Percentiles rank a stretch among this genome's conserved stretches.
These are phyloP conservation scores for Rhodamnia argentea DNA, from an alignment of 345 rosid genomes.

Conservation along the genomic window DNA sequence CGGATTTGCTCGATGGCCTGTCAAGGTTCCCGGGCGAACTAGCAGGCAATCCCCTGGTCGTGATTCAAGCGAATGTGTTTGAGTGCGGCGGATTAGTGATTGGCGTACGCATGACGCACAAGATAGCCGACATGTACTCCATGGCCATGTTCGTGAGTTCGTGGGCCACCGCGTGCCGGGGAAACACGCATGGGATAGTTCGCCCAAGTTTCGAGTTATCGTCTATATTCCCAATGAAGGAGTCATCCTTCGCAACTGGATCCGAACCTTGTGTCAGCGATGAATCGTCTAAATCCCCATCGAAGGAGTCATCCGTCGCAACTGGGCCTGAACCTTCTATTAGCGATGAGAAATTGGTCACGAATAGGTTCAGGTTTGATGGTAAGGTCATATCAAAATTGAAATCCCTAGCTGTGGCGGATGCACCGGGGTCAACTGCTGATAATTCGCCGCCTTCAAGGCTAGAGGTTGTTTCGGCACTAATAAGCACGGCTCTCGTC, in stretches of 20 bases:
- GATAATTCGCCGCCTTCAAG: background rate
- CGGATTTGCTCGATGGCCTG: background rate
- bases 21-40: background rate
- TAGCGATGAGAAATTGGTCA: background rate
- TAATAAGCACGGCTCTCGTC: background rate
- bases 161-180: background rate
- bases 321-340: background rate
- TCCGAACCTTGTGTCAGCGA: fast-evolving
- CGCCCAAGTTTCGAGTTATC: background rate
- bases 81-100: background rate
- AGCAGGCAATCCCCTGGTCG: background rate
- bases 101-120: background rate
- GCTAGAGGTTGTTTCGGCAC: background rate
- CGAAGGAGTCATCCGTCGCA: background rate
- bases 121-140: background rate
- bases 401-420: background rate
- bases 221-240: background rate
- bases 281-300: background rate
- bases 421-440: background rate
- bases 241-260: background rate
- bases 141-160: background rate
- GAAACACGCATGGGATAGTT: background rate
- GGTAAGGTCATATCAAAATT: background rate
- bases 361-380: background rate
- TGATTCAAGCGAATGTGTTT: background rate